phyloP scores from a whole-genome alignment of 805 yeast species.

The Kazachstania psychrophila region DNA sequence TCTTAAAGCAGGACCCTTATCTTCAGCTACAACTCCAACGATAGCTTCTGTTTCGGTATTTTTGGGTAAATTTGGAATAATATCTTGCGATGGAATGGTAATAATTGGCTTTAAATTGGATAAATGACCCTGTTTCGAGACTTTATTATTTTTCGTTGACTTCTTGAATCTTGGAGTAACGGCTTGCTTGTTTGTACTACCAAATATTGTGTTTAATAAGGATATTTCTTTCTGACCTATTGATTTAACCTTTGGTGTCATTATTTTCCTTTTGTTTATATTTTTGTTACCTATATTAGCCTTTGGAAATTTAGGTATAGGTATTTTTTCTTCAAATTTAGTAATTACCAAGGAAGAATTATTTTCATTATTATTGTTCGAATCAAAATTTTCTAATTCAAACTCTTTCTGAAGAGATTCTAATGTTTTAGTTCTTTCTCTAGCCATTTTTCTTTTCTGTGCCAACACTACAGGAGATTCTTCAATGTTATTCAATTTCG shows the following conservation, averaged over 20 bases:
- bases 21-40: background rate
- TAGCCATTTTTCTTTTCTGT: conserved; percentile 17
- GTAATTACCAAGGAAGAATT: conserved; percentile 16
- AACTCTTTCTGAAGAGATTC: conserved; percentile 12
- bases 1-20: conserved; percentile 3
- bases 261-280: conserved; percentile 1
- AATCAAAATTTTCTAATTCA: conserved; percentile 4
- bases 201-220: conserved; percentile 21
- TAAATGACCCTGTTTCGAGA: conserved; percentile 11
- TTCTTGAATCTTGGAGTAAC: background rate
- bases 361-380: background rate
- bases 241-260: conserved; percentile 4
- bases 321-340: conserved; percentile 4
- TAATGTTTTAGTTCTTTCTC: conserved; percentile 13
- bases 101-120: conserved; percentile 13
- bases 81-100: conserved; percentile 16
- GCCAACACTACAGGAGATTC: conserved; percentile 20
- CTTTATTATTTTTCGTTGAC: conserved; percentile 1
- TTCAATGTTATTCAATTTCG: conserved; percentile 8
- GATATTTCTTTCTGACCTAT: conserved; percentile 16
- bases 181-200: background rate
- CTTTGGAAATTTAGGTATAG: conserved; percentile 1
- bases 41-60: background rate
- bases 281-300: background rate
- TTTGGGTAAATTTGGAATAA: background rate